Percentiles rank a stretch among this genome's conserved stretches.
These are phyloP conservation scores for Saccharomyces uvarum DNA, from an alignment of 1,139 yeast species.

Conservation along the genomic window DNA sequence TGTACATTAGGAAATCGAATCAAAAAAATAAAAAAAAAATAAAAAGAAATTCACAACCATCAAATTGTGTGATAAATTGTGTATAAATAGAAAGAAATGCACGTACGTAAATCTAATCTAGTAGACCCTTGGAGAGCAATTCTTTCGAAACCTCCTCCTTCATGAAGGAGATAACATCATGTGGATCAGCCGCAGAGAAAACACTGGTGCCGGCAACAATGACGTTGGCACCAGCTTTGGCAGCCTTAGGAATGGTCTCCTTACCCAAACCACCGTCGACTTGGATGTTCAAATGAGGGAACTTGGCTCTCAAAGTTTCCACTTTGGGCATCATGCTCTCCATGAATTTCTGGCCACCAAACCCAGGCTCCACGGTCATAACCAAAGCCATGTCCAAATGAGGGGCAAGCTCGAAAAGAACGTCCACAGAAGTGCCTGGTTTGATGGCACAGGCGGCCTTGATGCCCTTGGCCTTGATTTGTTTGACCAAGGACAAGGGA, in stretches of 20 bases:
- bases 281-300: slow-evolving; percentile 77
- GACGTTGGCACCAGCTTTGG: slow-evolving; percentile 93
- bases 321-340: slow-evolving; percentile 95
- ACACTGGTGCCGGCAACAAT: slow-evolving; percentile 97
- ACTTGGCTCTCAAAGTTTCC: slow-evolving; percentile 58
- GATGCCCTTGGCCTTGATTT: slow-evolving; percentile 75
- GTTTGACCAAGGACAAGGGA: slow-evolving; percentile 64
- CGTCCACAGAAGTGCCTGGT: slow-evolving; percentile 89
- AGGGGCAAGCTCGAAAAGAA: slow-evolving; percentile 65
- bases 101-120: slow-evolving; percentile 9
- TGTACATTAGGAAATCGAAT: slow-evolving; percentile 1
- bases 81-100: not conserved
- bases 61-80: not conserved
- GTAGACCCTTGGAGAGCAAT: slow-evolving; percentile 30
- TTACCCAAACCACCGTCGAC: slow-evolving; percentile 96
- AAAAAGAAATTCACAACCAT: not conserved
- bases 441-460: slow-evolving; percentile 91
- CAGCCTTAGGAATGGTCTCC: slow-evolving; percentile 75
- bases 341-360: slow-evolving; percentile 97
- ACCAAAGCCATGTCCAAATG: slow-evolving; percentile 85
- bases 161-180: slow-evolving; percentile 59
- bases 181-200: slow-evolving; percentile 74
- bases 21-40: not conserved
- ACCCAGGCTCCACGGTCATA: slow-evolving; percentile 99
- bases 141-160: slow-evolving; percentile 48